phyloP scores from a whole-genome alignment of 2,329 filamentous ascomycete species.

The Apiospora marii region DNA sequence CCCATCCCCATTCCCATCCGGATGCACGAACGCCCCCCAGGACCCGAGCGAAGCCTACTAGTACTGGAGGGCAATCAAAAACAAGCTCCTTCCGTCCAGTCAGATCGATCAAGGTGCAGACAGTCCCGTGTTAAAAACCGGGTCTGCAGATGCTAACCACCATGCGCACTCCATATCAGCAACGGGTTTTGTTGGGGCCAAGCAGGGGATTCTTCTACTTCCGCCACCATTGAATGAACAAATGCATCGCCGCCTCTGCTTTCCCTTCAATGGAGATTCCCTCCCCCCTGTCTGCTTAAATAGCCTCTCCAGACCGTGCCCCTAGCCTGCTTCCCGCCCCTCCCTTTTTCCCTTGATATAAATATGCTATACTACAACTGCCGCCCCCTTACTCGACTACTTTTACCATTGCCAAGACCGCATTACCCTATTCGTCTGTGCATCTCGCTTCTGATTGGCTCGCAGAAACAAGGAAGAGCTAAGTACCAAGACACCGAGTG shows the following conservation, averaged over 20 bases:
- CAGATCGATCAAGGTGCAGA: background rate
- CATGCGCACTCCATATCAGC: background rate
- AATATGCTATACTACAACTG: background rate
- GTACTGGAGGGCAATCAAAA: background rate
- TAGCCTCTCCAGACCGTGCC: background rate
- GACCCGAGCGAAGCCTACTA: background rate
- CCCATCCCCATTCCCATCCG: background rate
- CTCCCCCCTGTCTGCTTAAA: background rate
- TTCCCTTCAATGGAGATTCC: background rate
- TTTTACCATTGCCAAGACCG: background rate
- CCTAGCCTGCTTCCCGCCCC: background rate
- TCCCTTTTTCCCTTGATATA: background rate
- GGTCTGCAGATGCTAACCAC: background rate
- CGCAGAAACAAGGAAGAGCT: background rate
- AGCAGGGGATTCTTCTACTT: background rate
- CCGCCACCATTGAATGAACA: background rate
- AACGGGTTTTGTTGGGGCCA: background rate
- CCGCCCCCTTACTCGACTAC: background rate
- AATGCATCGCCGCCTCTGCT: background rate
- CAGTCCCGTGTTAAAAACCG: background rate
- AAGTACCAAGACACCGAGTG: background rate
- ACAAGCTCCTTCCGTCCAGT: background rate
- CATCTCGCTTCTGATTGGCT: slow-evolving; percentile 17
- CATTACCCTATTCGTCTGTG: background rate
- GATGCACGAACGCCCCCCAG: background rate